Base-by-base conservation (phyloP, 2,329 filamentous ascomycete species). In the Fusarium sp. region DNA sequence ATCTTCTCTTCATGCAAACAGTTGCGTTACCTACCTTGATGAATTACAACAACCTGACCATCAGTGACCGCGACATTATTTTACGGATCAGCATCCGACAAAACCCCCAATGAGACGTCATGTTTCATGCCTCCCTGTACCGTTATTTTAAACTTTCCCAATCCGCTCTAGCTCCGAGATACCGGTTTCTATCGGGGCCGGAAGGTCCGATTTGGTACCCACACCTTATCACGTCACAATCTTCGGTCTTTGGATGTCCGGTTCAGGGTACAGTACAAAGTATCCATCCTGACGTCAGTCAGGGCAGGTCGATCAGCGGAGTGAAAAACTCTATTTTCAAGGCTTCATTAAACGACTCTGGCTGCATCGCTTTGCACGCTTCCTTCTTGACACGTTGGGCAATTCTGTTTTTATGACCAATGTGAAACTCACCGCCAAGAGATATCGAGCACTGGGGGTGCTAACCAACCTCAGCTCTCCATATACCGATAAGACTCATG, bases 181-280 rank as follows among this genome's bases (percentile, higher is more conserved):
- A 17, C 14, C 58, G 58, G 58, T 20, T 47, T 61, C 25, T 30
- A 9, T 47, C 58, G 58, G 58, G 22, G 15, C n/a, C n/a, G n/a
- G 47, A 62, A 62, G 43, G 59, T 62, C 59, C 59, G 59, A 62
- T 50, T 62, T 6, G 35, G 40, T 37, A 62, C 15, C 59, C 47
- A 52, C 27, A 32, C 47, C 47, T 52, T 52, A 12, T 14, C 47
- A 30, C 27, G 47, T 52, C 47, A 30, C 22, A 50, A 50, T 50
- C 15, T 30, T 50, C 47, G 27, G 25, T 6, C 17, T 32, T 52
- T 6, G 4, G 9, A 52, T 52, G 47, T 52, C 47, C 47, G 17
- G 17, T 32, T 20, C 47, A 52, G 9, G 43, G 43, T 30, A n/a
- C 14, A 27, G 25, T 27, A 27, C 25, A 27, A 17, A 52, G 47